Evolutionary conservation across 345 rosid species (phyloP).

Genomic region (Salix brachista): DNA sequence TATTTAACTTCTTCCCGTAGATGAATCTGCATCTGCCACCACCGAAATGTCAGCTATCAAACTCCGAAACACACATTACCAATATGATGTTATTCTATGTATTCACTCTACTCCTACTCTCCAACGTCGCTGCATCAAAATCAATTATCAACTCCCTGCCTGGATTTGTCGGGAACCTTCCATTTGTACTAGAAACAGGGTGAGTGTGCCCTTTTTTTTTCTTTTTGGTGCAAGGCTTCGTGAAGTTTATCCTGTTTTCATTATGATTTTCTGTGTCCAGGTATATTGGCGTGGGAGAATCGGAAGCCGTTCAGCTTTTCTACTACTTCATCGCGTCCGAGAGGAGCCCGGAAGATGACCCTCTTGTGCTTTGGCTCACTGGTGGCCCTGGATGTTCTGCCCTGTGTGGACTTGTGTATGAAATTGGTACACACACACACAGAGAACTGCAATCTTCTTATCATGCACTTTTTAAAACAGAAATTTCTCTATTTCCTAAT

Average conservation of each 20-base stretch:
- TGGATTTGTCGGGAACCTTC: conserved; percentile 17
- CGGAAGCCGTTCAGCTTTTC: conserved; percentile 23
- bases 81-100: neutral
- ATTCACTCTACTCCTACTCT: neutral
- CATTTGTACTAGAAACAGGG: conserved; percentile 20
- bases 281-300: conserved; percentile 24
- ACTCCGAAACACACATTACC: neutral
- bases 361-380: conserved; percentile 33
- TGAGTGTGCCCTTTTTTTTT: neutral
- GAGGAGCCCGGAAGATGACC: conserved; percentile 30
- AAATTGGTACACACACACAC: conserved; percentile 17
- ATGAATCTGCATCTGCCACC: neutral
- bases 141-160: conserved; percentile 13
- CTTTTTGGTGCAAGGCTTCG: neutral
- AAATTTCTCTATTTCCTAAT: neutral
- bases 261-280: conserved; percentile 1
- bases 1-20: neutral
- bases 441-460: neutral
- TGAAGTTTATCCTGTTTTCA: neutral
- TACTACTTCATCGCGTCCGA: conserved; percentile 35
- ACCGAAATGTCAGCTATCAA: neutral
- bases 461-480: neutral
- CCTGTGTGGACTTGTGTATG: conserved; percentile 25
- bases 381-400: conserved; percentile 49
- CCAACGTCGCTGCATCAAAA: neutral